phyloP scores from a whole-genome alignment of 2,329 filamentous ascomycete species.

The Cercospora sp. region DNA sequence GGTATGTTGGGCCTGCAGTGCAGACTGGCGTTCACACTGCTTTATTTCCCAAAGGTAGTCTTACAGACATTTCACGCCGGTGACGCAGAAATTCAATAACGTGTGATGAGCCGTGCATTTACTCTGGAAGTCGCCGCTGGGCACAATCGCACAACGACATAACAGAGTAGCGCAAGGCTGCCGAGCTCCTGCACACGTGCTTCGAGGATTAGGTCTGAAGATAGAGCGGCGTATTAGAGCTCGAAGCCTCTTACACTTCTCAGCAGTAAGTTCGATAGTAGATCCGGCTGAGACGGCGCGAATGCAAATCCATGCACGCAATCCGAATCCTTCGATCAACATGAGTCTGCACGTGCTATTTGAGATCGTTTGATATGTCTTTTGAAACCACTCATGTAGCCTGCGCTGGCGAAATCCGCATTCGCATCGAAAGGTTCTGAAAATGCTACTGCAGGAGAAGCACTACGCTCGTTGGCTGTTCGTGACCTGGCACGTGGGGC shows the following conservation, averaged over 20 bases:
- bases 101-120: slow-evolving; percentile 3
- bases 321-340: background rate
- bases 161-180: background rate
- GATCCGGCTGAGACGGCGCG: slow-evolving; percentile 6
- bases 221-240: background rate
- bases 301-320: slow-evolving; percentile 5
- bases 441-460: background rate
- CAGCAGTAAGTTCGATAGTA: slow-evolving; percentile 13
- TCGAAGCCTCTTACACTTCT: background rate
- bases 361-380: background rate
- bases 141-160: background rate
- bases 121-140: background rate
- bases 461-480: background rate
- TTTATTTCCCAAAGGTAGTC: background rate
- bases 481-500: background rate
- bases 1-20: background rate
- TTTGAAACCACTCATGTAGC: background rate
- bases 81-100: background rate
- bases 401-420: background rate
- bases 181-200: background rate
- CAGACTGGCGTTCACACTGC: background rate
- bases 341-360: background rate
- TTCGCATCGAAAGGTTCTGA: background rate
- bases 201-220: background rate
- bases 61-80: background rate